phyloP scores from a whole-genome alignment of 2,329 filamentous ascomycete species.

The Aspergillus texensis region DNA sequence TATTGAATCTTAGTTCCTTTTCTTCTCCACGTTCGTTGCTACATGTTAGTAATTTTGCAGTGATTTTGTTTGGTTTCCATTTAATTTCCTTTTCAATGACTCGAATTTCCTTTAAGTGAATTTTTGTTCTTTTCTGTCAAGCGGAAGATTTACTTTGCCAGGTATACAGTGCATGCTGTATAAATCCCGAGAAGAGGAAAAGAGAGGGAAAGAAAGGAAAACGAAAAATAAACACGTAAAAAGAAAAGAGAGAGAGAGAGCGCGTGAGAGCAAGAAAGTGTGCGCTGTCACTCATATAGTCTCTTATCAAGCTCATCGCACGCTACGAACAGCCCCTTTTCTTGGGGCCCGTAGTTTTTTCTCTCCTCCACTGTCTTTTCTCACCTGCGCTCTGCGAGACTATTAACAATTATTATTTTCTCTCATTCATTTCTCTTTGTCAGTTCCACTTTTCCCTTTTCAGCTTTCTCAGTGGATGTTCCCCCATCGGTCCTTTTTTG shows the following conservation, averaged over 20 bases:
- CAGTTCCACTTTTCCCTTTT: constrained; percentile 9
- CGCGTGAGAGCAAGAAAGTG: not conserved
- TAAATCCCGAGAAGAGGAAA: not conserved
- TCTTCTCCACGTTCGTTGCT: not conserved
- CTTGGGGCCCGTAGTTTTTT: constrained; percentile 10
- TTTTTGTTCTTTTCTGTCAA: not conserved
- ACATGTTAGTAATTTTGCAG: not conserved
- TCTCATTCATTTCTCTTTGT: constrained; percentile 8
- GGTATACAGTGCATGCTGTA: not conserved
- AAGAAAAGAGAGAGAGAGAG: not conserved
- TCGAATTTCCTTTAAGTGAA: not conserved
- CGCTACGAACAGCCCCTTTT: not conserved
- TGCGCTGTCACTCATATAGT: not conserved
- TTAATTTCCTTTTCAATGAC: not conserved
- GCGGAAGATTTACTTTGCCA: not conserved
- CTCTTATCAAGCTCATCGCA: not conserved
- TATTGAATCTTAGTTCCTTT: not conserved
- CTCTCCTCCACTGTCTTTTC: constrained; percentile 5
- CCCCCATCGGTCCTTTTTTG: not conserved
- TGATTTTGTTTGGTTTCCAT: not conserved
- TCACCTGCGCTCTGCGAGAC: constrained; percentile 7
- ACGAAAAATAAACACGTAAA: not conserved
- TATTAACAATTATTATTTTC: constrained; percentile 8
- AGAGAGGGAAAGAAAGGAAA: not conserved
- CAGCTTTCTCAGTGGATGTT: not conserved